Percentiles rank a stretch among this genome's conserved stretches.
These are phyloP conservation scores for Vigna radiata DNA, from an alignment of 306 rosid species.

Conservation along the genomic window DNA sequence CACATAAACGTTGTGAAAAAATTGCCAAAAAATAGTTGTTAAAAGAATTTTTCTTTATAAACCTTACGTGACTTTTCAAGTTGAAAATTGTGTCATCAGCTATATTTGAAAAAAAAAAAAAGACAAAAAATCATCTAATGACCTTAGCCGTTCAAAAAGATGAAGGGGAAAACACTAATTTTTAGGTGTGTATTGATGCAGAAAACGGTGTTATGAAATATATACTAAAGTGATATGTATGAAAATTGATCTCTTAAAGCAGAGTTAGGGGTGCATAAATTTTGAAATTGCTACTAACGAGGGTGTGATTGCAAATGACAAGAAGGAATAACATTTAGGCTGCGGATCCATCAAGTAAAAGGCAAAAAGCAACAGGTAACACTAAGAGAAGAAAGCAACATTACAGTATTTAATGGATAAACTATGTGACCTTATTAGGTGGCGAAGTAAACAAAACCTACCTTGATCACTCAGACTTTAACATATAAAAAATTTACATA, in stretches of 20 bases:
- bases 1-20: no score
- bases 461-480: slow-evolving; percentile 38
- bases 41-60: no score
- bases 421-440: not conserved
- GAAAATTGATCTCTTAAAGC: not conserved
- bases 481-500: slow-evolving; percentile 11
- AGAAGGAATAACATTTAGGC: not conserved
- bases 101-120: not conserved
- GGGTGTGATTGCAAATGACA: not conserved
- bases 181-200: not conserved
- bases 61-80: not conserved
- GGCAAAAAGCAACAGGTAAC: not conserved
- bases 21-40: no score
- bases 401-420: slow-evolving; percentile 13
- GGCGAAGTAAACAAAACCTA: slow-evolving; percentile 36
- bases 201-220: not conserved
- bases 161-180: slow-evolving; percentile 3
- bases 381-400: slow-evolving; percentile 33
- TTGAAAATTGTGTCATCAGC: no score
- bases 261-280: not conserved
- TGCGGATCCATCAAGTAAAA: not conserved
- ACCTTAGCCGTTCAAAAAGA: not conserved
- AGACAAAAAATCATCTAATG: not conserved
- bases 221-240: not conserved
- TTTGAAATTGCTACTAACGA: not conserved